Conservation (phyloP, 2,329 filamentous ascomycete genomes). For the Nothomitra cinnamomea region DNA sequence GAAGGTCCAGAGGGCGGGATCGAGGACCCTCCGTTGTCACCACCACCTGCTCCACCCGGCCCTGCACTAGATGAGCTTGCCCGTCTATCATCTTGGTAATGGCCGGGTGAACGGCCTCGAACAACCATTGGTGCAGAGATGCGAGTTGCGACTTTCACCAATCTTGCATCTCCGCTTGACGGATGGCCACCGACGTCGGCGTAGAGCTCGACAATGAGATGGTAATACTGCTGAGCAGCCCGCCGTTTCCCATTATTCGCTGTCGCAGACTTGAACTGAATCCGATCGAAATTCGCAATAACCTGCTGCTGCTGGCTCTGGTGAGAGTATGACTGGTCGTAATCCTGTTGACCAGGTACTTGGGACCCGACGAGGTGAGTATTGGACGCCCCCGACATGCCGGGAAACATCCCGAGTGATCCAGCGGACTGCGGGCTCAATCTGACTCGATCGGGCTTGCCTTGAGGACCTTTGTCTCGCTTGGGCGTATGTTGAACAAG, state of each 20-base stretch:
- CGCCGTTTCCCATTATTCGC: conserved; percentile 86
- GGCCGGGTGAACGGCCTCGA: conserved; percentile 66
- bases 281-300: conserved; percentile 54
- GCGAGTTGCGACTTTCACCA: conserved; percentile 52
- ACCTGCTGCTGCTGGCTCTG: conserved; percentile 26
- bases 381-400: neutral
- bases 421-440: conserved; percentile 49
- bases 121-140: conserved; percentile 74
- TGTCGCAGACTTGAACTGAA: conserved; percentile 87
- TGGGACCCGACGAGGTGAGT: conserved; percentile 2
- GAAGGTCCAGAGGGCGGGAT: conserved; percentile 6
- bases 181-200: conserved; percentile 35
- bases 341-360: conserved; percentile 7
- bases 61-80: conserved; percentile 56
- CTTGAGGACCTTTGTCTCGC: conserved; percentile 70
- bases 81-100: conserved; percentile 56
- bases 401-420: conserved; percentile 16
- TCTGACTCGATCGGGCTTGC: conserved; percentile 51
- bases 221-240: conserved; percentile 83
- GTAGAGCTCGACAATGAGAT: conserved; percentile 73
- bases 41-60: conserved; percentile 42
- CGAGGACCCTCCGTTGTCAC: conserved; percentile 18
- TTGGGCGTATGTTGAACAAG: conserved; percentile 86
- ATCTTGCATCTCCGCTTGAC: conserved; percentile 32
- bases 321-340: conserved; percentile 16